Conservation (phyloP, 2,329 filamentous ascomycete genomes). For the Cryphonectria parasitica region DNA sequence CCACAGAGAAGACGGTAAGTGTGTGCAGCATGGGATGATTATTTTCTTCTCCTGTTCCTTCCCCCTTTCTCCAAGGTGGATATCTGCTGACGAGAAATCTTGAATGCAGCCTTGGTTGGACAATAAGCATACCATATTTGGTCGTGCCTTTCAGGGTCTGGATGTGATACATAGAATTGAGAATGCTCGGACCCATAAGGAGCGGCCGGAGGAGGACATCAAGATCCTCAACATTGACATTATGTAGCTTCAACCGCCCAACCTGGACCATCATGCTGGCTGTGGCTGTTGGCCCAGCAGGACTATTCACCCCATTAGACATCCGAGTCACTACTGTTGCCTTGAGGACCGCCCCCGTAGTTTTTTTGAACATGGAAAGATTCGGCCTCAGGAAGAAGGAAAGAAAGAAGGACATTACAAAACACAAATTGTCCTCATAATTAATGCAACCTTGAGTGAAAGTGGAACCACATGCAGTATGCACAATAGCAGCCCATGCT, state of each 20-base stretch:
- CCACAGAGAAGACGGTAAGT: conserved; percentile 88
- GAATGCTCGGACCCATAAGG: conserved; percentile 81
- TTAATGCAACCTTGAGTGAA: neutral
- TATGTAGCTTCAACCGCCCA: conserved; percentile 39
- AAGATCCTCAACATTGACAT: conserved; percentile 90
- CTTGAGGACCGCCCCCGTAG: too few relatives aligned
- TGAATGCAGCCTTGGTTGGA: conserved; percentile 78
- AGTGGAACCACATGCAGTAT: too few relatives aligned
- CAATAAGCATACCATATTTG: conserved; percentile 95
- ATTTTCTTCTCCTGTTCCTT: neutral
- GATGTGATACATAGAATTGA: conserved; percentile 97
- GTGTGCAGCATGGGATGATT: neutral
- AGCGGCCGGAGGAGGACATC: conserved; percentile 96
- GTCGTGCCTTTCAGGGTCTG: conserved; percentile 83
- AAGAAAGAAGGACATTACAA: neutral
- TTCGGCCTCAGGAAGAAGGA: neutral
- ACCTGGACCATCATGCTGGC: neutral
- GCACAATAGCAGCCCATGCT: neutral
- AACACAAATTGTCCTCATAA: neutral
- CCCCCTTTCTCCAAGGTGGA: neutral
- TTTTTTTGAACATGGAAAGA: too few relatives aligned
- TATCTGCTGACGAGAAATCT: conserved; percentile 12
- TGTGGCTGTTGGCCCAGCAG: too few relatives aligned
- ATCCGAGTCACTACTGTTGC: neutral
- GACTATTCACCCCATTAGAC: neutral